A percentile compares a stretch with the other conserved stretches of the same genome.
Evolutionary conservation across 441 rosid species (phyloP).

Genomic region (Croton setiger): DNA sequence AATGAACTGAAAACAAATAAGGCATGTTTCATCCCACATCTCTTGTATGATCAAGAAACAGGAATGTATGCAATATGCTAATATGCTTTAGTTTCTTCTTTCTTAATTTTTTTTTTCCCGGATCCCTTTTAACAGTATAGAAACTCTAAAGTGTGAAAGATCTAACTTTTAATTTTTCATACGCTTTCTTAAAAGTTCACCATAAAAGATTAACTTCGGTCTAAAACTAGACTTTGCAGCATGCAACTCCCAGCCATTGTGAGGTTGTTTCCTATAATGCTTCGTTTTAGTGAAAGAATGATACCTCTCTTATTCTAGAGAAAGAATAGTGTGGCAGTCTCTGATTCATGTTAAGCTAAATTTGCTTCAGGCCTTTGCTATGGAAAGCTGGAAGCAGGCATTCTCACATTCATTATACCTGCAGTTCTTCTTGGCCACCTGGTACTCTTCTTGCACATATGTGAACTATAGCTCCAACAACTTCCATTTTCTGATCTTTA

Average conservation of each 20-base stretch:
- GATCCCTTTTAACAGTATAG: not conserved
- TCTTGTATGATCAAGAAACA: not conserved
- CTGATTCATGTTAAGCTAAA: not conserved
- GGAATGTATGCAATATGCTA: not conserved
- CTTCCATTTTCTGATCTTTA: too few relatives aligned
- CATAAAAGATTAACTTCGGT: not conserved
- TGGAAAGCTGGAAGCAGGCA: conserved; percentile 91
- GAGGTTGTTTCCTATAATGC: not conserved
- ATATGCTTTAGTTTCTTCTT: not conserved
- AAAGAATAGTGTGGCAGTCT: too few relatives aligned
- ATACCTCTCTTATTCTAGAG: not conserved
- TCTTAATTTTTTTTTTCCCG: not conserved
- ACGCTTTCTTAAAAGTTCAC: too few relatives aligned
- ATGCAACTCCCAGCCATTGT: too few relatives aligned
- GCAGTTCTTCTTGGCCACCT: conserved; percentile 86
- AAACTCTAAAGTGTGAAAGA: too few relatives aligned
- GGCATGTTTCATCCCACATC: too few relatives aligned
- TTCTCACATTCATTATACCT: conserved; percentile 85
- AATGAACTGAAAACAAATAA: too few relatives aligned
- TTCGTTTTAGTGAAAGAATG: not conserved
- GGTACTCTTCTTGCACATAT: conserved; percentile 40
- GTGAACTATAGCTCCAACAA: too few relatives aligned
- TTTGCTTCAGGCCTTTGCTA: conserved; percentile 70
- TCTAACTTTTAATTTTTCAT: not conserved
- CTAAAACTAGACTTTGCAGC: too few relatives aligned